Evolutionary conservation across 2,329 filamentous ascomycete genomes (phyloP).

Genomic region (Colletotrichum cereale): DNA sequence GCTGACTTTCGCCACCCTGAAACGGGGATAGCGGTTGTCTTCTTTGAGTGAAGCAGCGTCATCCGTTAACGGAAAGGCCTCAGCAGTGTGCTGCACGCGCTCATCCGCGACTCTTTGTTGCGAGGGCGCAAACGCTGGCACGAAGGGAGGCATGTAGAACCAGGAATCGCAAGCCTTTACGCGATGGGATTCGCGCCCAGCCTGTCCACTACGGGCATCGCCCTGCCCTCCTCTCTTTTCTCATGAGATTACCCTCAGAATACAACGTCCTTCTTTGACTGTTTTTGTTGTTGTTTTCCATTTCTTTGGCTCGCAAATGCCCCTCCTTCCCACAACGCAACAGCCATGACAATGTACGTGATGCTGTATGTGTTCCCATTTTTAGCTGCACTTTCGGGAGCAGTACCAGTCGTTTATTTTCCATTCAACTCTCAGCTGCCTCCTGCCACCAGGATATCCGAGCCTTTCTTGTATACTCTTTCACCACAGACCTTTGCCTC

Average conservation of each 20-base stretch:
- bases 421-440: constrained; percentile 89
- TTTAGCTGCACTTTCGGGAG: constrained; percentile 48
- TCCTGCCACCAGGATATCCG: constrained; percentile 77
- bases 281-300: constrained; percentile 39
- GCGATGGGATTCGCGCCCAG: constrained; percentile 25
- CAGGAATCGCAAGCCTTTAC: constrained; percentile 6
- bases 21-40: constrained; percentile 17
- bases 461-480: constrained; percentile 79
- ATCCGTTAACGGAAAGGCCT: constrained; percentile 10
- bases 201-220: constrained; percentile 20
- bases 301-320: constrained; percentile 38
- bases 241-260: constrained; percentile 27
- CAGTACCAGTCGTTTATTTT: constrained; percentile 66
- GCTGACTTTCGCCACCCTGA: constrained; percentile 9
- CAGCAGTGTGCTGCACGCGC: constrained; percentile 15
- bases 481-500: constrained; percentile 81
- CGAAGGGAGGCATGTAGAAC: constrained; percentile 31
- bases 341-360: constrained; percentile 48
- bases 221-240: constrained; percentile 23
- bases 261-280: constrained; percentile 26
- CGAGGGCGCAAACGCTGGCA: constrained; percentile 37
- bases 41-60: constrained; percentile 20
- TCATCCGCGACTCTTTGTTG: constrained; percentile 25
- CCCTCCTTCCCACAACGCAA: constrained; percentile 32
- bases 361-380: constrained; percentile 46